A percentile compares a stretch with the other conserved stretches of the same genome.
Conservation (phyloP, 805 yeast genomes). For the Debaryomyces maramus region DNA sequence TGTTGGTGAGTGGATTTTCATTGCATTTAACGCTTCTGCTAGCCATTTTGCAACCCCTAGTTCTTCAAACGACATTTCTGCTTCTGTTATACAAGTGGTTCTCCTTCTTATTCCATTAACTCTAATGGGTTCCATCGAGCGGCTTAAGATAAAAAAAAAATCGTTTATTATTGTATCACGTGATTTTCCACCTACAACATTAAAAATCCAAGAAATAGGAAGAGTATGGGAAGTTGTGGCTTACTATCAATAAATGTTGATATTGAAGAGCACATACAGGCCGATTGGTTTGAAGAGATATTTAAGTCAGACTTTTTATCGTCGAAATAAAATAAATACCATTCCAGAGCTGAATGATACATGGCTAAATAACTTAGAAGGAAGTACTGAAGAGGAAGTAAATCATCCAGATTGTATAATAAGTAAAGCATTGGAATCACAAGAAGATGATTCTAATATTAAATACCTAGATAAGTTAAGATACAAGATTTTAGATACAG, state of each 20-base stretch:
- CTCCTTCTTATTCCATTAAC: no score
- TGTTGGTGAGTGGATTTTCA: constrained; percentile 84
- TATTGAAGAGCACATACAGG: background rate
- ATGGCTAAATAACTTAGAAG: background rate
- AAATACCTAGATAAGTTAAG: constrained; percentile 5
- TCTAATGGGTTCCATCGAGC: constrained; percentile 4
- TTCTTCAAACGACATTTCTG: constrained; percentile 46
- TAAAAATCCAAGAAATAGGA: no score
- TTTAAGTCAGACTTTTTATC: background rate
- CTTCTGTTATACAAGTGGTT: no score
- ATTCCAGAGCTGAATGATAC: background rate
- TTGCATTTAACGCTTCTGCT: constrained; percentile 70
- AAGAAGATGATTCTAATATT: background rate
- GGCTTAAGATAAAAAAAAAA: constrained; percentile 3
- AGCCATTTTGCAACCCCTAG: constrained; percentile 89
- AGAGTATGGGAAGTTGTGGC: no score
- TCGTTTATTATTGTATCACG: constrained; percentile 1
- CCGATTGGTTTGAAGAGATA: background rate
- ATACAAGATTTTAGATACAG: constrained; percentile 20
- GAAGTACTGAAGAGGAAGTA: background rate
- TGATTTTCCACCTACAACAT: no score
- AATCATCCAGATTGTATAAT: background rate
- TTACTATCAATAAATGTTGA: background rate
- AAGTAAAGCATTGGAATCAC: background rate
- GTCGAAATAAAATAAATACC: background rate